Evolutionary conservation across 2,329 filamentous ascomycete genomes (phyloP).

Genomic region (Monosporascus sp.): DNA sequence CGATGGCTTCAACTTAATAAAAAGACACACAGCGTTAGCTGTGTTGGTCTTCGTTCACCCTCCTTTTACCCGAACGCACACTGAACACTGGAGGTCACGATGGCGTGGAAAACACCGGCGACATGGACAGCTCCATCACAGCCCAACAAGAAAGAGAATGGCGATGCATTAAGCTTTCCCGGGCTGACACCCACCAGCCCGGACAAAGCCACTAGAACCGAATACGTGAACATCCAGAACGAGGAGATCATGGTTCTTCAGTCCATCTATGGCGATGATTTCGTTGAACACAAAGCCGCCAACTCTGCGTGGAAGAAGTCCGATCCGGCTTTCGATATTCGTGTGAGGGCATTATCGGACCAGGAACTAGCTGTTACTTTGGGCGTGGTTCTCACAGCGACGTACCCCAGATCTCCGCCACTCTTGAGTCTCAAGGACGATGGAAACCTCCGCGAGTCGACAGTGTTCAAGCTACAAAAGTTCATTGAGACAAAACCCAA

Average conservation of each 20-base stretch:
- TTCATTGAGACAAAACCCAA: conserved; percentile 56
- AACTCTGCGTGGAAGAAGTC: conserved; percentile 86
- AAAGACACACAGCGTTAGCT: conserved; percentile 49
- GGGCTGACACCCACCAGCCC: conserved; percentile 42
- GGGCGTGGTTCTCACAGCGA: conserved; percentile 78
- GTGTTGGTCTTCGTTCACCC: conserved; percentile 37
- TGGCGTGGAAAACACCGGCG: conserved; percentile 49
- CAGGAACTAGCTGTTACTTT: conserved; percentile 66
- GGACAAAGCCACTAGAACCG: conserved; percentile 41
- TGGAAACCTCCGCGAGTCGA: conserved; percentile 62
- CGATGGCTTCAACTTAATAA: conserved; percentile 44
- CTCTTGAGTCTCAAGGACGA: conserved; percentile 64
- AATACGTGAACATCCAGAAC: conserved; percentile 80
- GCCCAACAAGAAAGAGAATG: conserved; percentile 30
- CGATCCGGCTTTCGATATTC: conserved; percentile 77
- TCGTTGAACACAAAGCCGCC: conserved; percentile 64
- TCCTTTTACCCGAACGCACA: conserved; percentile 11
- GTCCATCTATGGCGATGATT: conserved; percentile 89
- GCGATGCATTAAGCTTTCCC: conserved; percentile 47
- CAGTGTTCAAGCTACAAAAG: conserved; percentile 64
- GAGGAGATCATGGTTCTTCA: conserved; percentile 82
- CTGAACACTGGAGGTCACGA: conserved; percentile 29
- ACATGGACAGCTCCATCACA: conserved; percentile 44
- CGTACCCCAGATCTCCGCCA: conserved; percentile 82
- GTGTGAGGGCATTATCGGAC: conserved; percentile 68